Conservation (phyloP, 192 early-diverging fungal species). For the Coemansia sp. region DNA sequence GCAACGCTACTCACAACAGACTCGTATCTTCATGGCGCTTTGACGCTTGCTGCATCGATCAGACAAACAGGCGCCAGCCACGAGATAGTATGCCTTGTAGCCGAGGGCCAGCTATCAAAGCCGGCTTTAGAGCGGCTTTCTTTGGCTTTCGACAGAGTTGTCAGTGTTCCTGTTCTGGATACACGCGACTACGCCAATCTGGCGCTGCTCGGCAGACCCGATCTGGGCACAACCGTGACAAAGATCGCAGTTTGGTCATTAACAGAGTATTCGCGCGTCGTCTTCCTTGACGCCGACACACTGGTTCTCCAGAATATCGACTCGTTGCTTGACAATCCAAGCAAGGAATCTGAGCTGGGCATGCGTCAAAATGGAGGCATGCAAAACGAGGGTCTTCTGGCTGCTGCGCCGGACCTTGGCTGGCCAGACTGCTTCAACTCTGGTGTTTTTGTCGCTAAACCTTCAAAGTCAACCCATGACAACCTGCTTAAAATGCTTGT, state of each 20-base stretch:
- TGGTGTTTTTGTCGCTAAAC: slow-evolving; percentile 68
- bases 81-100: slow-evolving; percentile 65
- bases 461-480: slow-evolving; percentile 47
- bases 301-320: slow-evolving; percentile 78
- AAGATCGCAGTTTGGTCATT: slow-evolving; percentile 87
- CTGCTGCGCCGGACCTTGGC: slow-evolving; percentile 87
- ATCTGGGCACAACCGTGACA: slow-evolving; percentile 85
- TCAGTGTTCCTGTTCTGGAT: slow-evolving; percentile 67
- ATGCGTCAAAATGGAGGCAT: slow-evolving; percentile 52
- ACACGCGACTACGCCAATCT: slow-evolving; percentile 53
- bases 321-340: slow-evolving; percentile 65
- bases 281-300: slow-evolving; percentile 87
- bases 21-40: slow-evolving; percentile 78
- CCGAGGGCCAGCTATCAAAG: slow-evolving; percentile 57
- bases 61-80: slow-evolving; percentile 59
- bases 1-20: slow-evolving; percentile 84
- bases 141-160: slow-evolving; percentile 64
- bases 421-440: slow-evolving; percentile 99
- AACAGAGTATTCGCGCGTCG: slow-evolving; percentile 67
- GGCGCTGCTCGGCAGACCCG: slow-evolving; percentile 77
- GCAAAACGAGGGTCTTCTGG: slow-evolving; percentile 59
- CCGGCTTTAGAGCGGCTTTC: slow-evolving; percentile 58
- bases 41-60: slow-evolving; percentile 76
- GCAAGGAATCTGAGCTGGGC: slow-evolving; percentile 13
- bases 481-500: slow-evolving; percentile 44